phyloP scores from a whole-genome alignment of 1,139 yeast genomes.

The Protomyces pachydermus region DNA sequence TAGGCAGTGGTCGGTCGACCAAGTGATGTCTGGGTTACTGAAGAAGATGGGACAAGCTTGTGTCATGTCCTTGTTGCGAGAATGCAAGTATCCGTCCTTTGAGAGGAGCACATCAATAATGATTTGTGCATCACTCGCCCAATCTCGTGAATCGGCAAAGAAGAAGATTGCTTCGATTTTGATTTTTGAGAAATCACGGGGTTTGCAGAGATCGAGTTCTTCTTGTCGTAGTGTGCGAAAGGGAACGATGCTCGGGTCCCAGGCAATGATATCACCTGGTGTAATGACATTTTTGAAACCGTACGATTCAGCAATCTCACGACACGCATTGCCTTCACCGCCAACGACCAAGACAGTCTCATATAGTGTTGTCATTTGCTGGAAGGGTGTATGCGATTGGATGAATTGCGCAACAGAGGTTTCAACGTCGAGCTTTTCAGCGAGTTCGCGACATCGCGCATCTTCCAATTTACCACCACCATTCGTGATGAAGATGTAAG shows the following conservation, averaged over 20 bases:
- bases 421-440: constrained; percentile 52
- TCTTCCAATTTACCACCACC: constrained; percentile 84
- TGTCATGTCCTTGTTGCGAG: constrained; percentile 59
- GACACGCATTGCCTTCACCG: constrained; percentile 50
- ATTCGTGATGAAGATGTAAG: constrained; percentile 78
- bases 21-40: constrained; percentile 82
- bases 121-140: constrained; percentile 84
- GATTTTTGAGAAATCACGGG: constrained; percentile 65
- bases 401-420: constrained; percentile 72
- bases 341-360: constrained; percentile 76
- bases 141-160: constrained; percentile 86
- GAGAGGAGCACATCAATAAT: constrained; percentile 70
- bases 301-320: constrained; percentile 32
- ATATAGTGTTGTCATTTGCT: constrained; percentile 53
- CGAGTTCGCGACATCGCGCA: constrained; percentile 63
- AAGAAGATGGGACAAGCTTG: constrained; percentile 79
- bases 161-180: constrained; percentile 79
- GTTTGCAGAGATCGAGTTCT: constrained; percentile 49
- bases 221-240: constrained; percentile 54
- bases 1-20: constrained; percentile 79
- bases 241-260: constrained; percentile 64
- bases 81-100: constrained; percentile 76
- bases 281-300: constrained; percentile 77
- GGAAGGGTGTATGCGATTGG: constrained; percentile 82
- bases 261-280: constrained; percentile 65